Conservation (phyloP, 2,329 filamentous ascomycete species). For the Colletotrichum cereale region DNA sequence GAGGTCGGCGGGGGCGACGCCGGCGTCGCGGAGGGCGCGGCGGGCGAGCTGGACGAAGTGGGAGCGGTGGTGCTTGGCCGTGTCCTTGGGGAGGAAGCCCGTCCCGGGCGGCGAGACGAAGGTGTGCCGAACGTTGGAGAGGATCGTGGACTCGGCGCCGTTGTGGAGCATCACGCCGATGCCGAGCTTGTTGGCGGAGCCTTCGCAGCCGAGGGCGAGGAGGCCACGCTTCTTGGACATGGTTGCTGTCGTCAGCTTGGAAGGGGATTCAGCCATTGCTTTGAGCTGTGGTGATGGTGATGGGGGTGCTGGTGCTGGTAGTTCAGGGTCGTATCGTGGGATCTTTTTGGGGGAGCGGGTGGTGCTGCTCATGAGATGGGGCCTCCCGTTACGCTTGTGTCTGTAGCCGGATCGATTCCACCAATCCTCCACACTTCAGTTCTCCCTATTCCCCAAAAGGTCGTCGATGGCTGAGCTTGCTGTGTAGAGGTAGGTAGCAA, state of each 20-base stretch:
- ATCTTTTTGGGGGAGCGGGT: conserved; percentile 25
- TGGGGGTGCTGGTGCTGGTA: too few relatives aligned
- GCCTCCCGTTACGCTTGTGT: conserved; percentile 1
- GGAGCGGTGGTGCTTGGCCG: conserved; percentile 88
- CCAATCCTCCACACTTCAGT: background rate
- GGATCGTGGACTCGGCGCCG: conserved; percentile 73
- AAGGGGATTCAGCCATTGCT: conserved; percentile 19
- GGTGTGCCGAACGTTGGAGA: conserved; percentile 95
- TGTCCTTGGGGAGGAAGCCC: conserved; percentile 97
- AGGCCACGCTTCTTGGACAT: conserved; percentile 52
- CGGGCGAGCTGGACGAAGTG: conserved; percentile 88
- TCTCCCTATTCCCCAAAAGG: background rate
- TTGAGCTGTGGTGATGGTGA: background rate
- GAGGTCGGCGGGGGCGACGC: conserved; percentile 72
- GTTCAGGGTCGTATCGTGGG: conserved; percentile 31
- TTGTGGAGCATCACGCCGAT: conserved; percentile 89
- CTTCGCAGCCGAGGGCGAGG: conserved; percentile 77
- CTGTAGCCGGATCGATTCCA: background rate
- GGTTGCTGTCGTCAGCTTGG: conserved; percentile 40
- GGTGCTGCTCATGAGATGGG: conserved; percentile 31
- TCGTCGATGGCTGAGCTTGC: background rate
- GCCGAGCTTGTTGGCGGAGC: conserved; percentile 97
- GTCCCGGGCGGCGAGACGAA: conserved; percentile 92
- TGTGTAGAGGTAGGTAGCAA: background rate
- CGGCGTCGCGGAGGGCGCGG: conserved; percentile 79